phyloP scores from a whole-genome alignment of 2,329 filamentous ascomycete genomes.

The Exophiala calicioides region DNA sequence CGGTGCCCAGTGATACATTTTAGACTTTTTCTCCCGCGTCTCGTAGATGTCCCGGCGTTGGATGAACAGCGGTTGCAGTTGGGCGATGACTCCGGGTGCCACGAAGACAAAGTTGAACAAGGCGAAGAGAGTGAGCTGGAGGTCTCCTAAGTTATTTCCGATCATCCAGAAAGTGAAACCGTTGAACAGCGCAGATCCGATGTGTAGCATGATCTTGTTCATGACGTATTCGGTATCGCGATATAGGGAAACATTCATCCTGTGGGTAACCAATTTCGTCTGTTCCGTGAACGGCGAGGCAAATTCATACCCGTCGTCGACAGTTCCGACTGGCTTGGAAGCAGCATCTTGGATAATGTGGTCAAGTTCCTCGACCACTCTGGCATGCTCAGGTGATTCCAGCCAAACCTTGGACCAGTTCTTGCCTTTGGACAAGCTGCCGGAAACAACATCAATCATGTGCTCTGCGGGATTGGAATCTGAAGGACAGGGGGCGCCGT shows the following conservation, averaged over 20 bases:
- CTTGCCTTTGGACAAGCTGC: conserved; percentile 51
- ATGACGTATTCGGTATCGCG: conserved; percentile 67
- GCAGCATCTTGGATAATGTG: conserved; percentile 56
- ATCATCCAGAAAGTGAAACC: conserved; percentile 67
- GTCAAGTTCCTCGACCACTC: conserved; percentile 64
- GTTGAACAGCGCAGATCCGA: conserved; percentile 52
- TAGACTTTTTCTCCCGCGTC: conserved; percentile 65
- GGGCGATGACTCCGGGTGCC: conserved; percentile 44
- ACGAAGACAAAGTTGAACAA: conserved; percentile 63
- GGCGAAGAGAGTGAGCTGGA: conserved; percentile 74
- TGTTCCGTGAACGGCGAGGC: conserved; percentile 65
- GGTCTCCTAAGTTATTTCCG: conserved; percentile 62
- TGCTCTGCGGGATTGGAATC: conserved; percentile 61
- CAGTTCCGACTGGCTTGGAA: conserved; percentile 45
- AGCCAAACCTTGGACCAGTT: conserved; percentile 75
- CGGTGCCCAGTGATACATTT: conserved; percentile 74
- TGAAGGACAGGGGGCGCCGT: conserved; percentile 64
- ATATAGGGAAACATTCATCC: conserved; percentile 66
- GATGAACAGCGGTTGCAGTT: conserved; percentile 67
- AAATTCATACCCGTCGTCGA: conserved; percentile 57
- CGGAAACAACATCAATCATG: conserved; percentile 45
- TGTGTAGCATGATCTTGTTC: conserved; percentile 62
- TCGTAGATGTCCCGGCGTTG: conserved; percentile 70
- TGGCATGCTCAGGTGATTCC: conserved; percentile 60
- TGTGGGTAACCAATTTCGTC: conserved; percentile 64